phyloP scores from a whole-genome alignment of 2,329 filamentous ascomycete species.

The Cladosporium oxysporum region DNA sequence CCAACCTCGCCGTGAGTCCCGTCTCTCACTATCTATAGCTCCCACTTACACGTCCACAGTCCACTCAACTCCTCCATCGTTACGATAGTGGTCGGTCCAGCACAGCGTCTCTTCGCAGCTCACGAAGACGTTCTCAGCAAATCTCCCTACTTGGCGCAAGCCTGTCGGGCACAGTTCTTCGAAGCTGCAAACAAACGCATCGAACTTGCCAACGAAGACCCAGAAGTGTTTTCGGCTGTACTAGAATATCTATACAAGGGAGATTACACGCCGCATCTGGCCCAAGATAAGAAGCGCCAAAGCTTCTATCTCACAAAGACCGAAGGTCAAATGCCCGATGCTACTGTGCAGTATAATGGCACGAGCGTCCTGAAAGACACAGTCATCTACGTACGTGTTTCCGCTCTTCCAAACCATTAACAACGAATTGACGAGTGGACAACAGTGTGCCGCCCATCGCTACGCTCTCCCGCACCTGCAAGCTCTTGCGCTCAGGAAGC shows the following conservation, averaged over 20 bases:
- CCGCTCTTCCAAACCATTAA: neutral
- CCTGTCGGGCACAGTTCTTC: constrained; percentile 65
- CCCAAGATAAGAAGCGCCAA: constrained; percentile 78
- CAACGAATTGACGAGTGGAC: constrained; percentile 21
- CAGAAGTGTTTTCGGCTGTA: constrained; percentile 86
- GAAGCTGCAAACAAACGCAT: constrained; percentile 66
- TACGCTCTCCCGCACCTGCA: constrained; percentile 85
- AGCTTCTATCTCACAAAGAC: constrained; percentile 68
- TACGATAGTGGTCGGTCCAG: constrained; percentile 73
- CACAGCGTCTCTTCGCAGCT: constrained; percentile 79
- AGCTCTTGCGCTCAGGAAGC: constrained; percentile 80
- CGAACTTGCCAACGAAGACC: constrained; percentile 79
- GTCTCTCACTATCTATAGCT: neutral
- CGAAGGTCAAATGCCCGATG: constrained; percentile 47
- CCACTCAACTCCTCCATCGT: constrained; percentile 70
- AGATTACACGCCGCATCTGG: constrained; percentile 82
- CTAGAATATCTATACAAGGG: constrained; percentile 93
- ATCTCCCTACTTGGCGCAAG: constrained; percentile 75
- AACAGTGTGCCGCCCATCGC: constrained; percentile 73
- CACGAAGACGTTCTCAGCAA: constrained; percentile 81
- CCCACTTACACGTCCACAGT: neutral
- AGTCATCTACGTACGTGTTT: constrained; percentile 66
- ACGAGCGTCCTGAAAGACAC: constrained; percentile 80
- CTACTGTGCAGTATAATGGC: constrained; percentile 63
- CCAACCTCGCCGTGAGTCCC: constrained; percentile 37